phyloP scores from a whole-genome alignment of 495 filamentous ascomycete species.

The Trichoderma virens region DNA sequence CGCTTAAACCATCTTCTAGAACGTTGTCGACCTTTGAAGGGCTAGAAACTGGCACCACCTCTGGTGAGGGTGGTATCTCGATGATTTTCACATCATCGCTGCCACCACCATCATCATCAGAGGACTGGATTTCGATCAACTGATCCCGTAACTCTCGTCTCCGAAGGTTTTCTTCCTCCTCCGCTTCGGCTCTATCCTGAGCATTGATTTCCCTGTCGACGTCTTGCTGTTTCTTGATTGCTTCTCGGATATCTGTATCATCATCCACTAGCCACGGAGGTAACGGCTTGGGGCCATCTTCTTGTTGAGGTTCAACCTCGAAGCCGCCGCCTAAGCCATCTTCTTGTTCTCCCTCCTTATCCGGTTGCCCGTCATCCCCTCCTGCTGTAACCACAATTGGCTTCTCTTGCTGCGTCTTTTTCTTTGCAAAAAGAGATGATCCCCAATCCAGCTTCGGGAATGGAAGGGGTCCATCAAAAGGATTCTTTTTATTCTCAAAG shows the following conservation, averaged over 20 bases:
- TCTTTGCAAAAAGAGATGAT: slow-evolving; percentile 44
- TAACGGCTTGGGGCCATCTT: slow-evolving; percentile 52
- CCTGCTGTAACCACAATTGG: slow-evolving; percentile 15
- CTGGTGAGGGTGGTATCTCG: slow-evolving; percentile 31
- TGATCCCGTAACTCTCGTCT: slow-evolving; percentile 22
- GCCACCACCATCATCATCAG: slow-evolving; percentile 35
- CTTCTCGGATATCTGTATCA: slow-evolving; percentile 43
- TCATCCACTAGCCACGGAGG: slow-evolving; percentile 77
- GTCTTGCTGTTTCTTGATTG: slow-evolving; percentile 37
- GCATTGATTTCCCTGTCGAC: slow-evolving; percentile 38
- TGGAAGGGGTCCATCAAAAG: slow-evolving; percentile 74
- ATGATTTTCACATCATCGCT: slow-evolving; percentile 51
- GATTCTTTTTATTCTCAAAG: slow-evolving; percentile 35
- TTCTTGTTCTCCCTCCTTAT: slow-evolving; percentile 33
- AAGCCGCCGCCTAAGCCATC: slow-evolving; percentile 65
- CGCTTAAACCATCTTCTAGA: slow-evolving; percentile 49
- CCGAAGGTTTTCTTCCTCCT: slow-evolving; percentile 35
- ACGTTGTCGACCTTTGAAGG: not conserved
- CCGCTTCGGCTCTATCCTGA: slow-evolving; percentile 44
- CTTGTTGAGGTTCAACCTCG: slow-evolving; percentile 32
- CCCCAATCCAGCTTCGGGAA: slow-evolving; percentile 79
- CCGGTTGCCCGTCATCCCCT: slow-evolving; percentile 1
- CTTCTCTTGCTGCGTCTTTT: slow-evolving; percentile 30
- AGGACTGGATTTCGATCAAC: slow-evolving; percentile 38
- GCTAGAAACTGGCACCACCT: slow-evolving; percentile 11